Evolutionary conservation across 1,284 basidiomycete genomes (phyloP).

Genomic region (Cryptococcus wingfieldii): DNA sequence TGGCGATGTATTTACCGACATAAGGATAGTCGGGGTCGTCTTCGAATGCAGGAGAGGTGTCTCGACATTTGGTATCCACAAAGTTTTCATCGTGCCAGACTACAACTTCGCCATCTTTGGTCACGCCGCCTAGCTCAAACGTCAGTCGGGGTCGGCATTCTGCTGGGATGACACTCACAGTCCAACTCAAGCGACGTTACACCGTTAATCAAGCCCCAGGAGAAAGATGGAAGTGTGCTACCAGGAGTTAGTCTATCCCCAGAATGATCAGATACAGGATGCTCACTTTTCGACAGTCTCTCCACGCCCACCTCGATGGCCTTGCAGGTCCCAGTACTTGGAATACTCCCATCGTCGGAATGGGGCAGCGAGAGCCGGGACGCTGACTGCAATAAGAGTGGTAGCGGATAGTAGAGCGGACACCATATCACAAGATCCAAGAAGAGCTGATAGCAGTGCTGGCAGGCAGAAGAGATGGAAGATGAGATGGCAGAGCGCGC

Average conservation of each 20-base stretch:
- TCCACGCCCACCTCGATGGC: constrained; percentile 71
- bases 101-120: constrained; percentile 64
- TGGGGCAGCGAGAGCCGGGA: constrained; percentile 1
- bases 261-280: neutral
- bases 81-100: constrained; percentile 76
- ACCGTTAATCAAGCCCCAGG: constrained; percentile 68
- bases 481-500: no score
- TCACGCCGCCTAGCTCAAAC: constrained; percentile 10
- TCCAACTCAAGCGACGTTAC: constrained; percentile 71
- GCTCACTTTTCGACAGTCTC: constrained; percentile 45
- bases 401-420: no score
- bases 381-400: no score
- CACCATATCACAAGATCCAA: no score
- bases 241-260: neutral
- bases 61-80: constrained; percentile 59
- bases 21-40: constrained; percentile 34
- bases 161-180: constrained; percentile 9
- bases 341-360: constrained; percentile 26
- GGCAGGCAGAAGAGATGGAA: no score
- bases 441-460: no score
- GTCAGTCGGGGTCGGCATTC: neutral
- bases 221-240: constrained; percentile 24
- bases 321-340: constrained; percentile 52
- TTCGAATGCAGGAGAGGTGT: constrained; percentile 56
- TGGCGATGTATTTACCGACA: constrained; percentile 67